phyloP scores from a whole-genome alignment of 371 early-diverging fungal species.

The Apophysomyces elegans region DNA sequence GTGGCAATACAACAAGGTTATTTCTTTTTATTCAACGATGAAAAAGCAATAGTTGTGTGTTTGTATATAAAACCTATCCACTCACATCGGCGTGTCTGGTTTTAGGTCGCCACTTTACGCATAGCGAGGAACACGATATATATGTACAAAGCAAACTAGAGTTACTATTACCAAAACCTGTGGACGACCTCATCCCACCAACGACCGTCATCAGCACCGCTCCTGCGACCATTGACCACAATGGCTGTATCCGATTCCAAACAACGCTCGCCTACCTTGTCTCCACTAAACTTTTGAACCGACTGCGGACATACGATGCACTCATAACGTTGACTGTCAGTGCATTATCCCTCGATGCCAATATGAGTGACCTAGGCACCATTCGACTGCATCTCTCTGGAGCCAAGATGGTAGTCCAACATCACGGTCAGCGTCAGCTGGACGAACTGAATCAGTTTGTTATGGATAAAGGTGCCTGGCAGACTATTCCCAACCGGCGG shows the following conservation, averaged over 20 bases:
- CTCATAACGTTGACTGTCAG: constrained; percentile 28
- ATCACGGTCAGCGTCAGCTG: constrained; percentile 36
- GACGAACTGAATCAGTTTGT: constrained; percentile 47
- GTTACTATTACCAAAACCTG: constrained; percentile 43
- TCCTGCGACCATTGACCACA: constrained; percentile 25
- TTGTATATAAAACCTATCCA: constrained; percentile 12
- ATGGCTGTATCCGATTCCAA: constrained; percentile 34
- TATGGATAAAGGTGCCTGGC: constrained; percentile 48
- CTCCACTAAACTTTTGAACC: constrained; percentile 43
- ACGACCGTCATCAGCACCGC: constrained; percentile 40
- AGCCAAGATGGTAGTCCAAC: constrained; percentile 47
- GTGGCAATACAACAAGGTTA: constrained; percentile 52
- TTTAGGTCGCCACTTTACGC: constrained; percentile 42
- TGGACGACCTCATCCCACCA: constrained; percentile 51
- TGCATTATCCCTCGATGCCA: constrained; percentile 19
- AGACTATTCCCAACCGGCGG: constrained; percentile 18
- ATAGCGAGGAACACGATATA: constrained; percentile 34
- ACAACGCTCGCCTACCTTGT: constrained; percentile 47
- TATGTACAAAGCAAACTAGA: constrained; percentile 47
- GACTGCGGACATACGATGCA: constrained; percentile 40
- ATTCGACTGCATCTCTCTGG: constrained; percentile 29
- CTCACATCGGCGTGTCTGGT: background rate
- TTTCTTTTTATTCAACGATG: background rate
- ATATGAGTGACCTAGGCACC: constrained; percentile 18
- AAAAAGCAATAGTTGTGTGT: background rate